Percentiles rank a stretch among this genome's conserved stretches.
Evolutionary conservation across 139 green algal genomes (phyloP).

Genomic region (Tetradesmus lagerheimii): DNA sequence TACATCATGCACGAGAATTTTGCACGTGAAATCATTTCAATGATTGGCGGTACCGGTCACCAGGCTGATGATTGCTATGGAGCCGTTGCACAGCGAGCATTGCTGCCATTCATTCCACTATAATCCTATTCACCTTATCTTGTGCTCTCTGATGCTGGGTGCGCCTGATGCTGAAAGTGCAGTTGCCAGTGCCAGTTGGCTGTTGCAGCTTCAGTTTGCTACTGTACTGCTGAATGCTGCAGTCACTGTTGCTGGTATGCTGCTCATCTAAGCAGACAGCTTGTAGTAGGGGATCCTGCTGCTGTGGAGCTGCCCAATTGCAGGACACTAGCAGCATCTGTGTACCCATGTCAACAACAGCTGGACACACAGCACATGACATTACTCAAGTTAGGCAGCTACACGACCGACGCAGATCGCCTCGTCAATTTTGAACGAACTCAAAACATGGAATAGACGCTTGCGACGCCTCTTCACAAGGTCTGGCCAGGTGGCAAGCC

Average conservation of each 20-base stretch:
- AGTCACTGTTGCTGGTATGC: conserved; percentile 67
- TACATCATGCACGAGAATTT: no score
- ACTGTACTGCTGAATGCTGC: not conserved
- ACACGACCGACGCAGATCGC: not conserved
- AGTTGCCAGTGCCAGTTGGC: not conserved
- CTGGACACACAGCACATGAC: not conserved
- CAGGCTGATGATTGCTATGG: not conserved
- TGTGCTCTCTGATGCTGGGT: not conserved
- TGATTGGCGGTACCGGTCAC: no score
- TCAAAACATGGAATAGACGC: no score
- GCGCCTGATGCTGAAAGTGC: not conserved
- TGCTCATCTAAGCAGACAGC: conserved; percentile 67
- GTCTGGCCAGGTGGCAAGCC: not conserved
- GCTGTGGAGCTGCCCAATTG: not conserved
- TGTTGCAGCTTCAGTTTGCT: not conserved
- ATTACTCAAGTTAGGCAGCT: not conserved
- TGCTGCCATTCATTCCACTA: no score
- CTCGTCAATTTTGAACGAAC: not conserved
- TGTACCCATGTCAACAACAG: not conserved
- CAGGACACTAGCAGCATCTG: not conserved
- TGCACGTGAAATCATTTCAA: no score
- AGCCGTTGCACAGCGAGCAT: no score
- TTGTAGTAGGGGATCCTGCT: not conserved
- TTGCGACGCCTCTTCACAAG: not conserved
- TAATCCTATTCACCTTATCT: not conserved